phyloP scores from a whole-genome alignment of 805 yeast species.

The Lachancea cidri region DNA sequence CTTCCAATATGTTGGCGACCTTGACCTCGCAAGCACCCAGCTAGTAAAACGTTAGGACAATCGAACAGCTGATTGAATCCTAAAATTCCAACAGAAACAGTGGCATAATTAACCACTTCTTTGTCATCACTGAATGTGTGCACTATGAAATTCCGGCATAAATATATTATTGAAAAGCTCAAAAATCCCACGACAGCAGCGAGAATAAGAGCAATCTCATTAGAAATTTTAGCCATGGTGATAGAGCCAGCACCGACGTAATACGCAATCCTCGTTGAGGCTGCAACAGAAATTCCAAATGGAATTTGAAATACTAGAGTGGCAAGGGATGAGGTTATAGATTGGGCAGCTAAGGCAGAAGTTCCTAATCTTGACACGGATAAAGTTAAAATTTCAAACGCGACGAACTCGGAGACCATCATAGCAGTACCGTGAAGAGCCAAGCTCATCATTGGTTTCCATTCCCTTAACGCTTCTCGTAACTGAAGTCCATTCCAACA shows the following conservation, averaged over 20 bases:
- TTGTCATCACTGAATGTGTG: slow-evolving; percentile 56
- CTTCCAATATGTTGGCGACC: slow-evolving; percentile 46
- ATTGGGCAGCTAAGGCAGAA: slow-evolving; percentile 64
- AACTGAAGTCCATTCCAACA: slow-evolving; percentile 57
- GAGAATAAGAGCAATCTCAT: slow-evolving; percentile 39
- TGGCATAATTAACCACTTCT: slow-evolving; percentile 48
- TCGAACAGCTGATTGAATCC: slow-evolving; percentile 69
- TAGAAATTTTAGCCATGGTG: slow-evolving; percentile 41
- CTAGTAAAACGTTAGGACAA: slow-evolving; percentile 63
- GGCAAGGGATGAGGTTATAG: slow-evolving; percentile 64
- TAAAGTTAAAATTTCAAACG: slow-evolving; percentile 69
- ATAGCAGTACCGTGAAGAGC: slow-evolving; percentile 71
- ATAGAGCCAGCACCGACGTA: slow-evolving; percentile 59
- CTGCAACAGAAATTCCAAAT: slow-evolving; percentile 69
- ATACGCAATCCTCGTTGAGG: slow-evolving; percentile 74
- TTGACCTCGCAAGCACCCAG: slow-evolving; percentile 75
- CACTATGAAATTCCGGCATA: slow-evolving; percentile 41
- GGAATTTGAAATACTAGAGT: slow-evolving; percentile 68
- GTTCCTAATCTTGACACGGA: slow-evolving; percentile 66
- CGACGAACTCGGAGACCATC: slow-evolving; percentile 76
- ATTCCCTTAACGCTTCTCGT: slow-evolving; percentile 44
- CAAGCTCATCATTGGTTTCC: slow-evolving; percentile 58
- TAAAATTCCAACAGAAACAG: slow-evolving; percentile 52
- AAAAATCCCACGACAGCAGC: slow-evolving; percentile 38
- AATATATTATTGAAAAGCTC: slow-evolving; percentile 43